These are phyloP conservation scores for Fusarium fracticaudum DNA, from an alignment of 2,329 filamentous ascomycete species.

Conservation along the genomic window DNA sequence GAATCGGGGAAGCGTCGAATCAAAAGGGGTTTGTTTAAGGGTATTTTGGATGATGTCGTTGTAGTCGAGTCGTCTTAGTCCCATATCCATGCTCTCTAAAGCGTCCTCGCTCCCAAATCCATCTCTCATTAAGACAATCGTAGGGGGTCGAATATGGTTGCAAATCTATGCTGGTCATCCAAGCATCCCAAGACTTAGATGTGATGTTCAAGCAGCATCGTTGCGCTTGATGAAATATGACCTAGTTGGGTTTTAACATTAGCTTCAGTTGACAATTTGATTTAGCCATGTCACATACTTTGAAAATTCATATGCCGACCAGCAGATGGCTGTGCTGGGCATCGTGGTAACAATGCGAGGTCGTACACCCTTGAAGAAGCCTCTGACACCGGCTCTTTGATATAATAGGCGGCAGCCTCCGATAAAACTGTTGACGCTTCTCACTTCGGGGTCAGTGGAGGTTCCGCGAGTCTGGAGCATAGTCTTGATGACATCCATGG, in stretches of 20 bases:
- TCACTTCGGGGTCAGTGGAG: slow-evolving; percentile 80
- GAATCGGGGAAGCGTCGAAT: slow-evolving; percentile 20
- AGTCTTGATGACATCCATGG: slow-evolving; percentile 98
- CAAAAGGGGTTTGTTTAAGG: slow-evolving; percentile 21
- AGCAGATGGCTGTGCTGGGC: slow-evolving; percentile 99
- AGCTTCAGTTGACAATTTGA: background rate
- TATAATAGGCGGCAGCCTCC: slow-evolving; percentile 85
- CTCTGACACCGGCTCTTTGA: slow-evolving; percentile 81
- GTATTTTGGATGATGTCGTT: slow-evolving; percentile 24
- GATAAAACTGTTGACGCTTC: slow-evolving; percentile 83
- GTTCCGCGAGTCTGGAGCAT: slow-evolving; percentile 92
- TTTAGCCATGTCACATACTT: slow-evolving; percentile 61
- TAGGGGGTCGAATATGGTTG: slow-evolving; percentile 8
- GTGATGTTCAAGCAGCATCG: slow-evolving; percentile 47
- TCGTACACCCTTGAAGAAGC: slow-evolving; percentile 93
- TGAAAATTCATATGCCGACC: slow-evolving; percentile 79
- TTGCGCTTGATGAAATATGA: slow-evolving; percentile 70
- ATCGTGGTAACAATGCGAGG: slow-evolving; percentile 95
- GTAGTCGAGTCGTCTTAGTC: slow-evolving; percentile 12
- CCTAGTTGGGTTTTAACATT: slow-evolving; percentile 47
- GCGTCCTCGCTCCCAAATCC: slow-evolving; percentile 11
- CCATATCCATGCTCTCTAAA: background rate
- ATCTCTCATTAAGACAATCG: slow-evolving; percentile 3
- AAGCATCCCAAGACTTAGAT: slow-evolving; percentile 3
- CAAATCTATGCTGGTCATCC: slow-evolving; percentile 10